A percentile compares a stretch with the other conserved stretches of the same genome.
Evolutionary conservation across 805 yeast species (phyloP).

Genomic region (Saturnispora diversa): DNA sequence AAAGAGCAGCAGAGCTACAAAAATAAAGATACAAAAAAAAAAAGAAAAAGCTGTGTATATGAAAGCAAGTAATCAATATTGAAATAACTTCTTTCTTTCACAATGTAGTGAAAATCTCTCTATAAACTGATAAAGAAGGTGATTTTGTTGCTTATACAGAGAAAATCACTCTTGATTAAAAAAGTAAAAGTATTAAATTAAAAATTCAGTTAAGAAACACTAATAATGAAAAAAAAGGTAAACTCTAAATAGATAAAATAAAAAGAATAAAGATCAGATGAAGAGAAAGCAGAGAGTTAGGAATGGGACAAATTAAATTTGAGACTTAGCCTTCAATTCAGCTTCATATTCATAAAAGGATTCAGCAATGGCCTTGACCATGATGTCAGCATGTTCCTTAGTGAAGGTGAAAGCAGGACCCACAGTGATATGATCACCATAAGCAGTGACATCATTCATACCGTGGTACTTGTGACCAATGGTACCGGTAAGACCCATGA

Average conservation of each 20-base stretch:
- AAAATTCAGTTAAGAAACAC: too few species aligned
- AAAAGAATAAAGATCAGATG: not conserved
- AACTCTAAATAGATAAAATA: not conserved
- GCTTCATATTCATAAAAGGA: slow-evolving; percentile 34
- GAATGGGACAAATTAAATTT: not conserved
- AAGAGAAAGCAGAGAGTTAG: not conserved
- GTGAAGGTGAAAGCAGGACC: slow-evolving; percentile 41
- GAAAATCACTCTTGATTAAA: too few species aligned
- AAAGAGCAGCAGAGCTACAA: too few species aligned
- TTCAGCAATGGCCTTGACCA: slow-evolving; percentile 33
- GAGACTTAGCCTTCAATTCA: slow-evolving; percentile 13
- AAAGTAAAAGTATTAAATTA: too few species aligned
- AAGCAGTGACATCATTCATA: slow-evolving; percentile 24
- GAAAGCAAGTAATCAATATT: too few species aligned
- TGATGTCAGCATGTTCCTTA: slow-evolving; percentile 35
- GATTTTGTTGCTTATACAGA: too few species aligned
- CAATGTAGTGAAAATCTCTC: too few species aligned
- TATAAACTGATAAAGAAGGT: too few species aligned
- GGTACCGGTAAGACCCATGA: slow-evolving; percentile 42
- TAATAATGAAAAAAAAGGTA: too few species aligned
- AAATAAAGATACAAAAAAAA: too few species aligned
- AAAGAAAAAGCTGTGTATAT: too few species aligned
- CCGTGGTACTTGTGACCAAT: slow-evolving; percentile 19
- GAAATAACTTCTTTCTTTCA: too few species aligned
- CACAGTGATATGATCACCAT: slow-evolving; percentile 39